Evolutionary conservation across 441 rosid genomes (phyloP), one percentile per base, ranked within the genome.

Genomic region (Corymbia calophylla): DNA sequence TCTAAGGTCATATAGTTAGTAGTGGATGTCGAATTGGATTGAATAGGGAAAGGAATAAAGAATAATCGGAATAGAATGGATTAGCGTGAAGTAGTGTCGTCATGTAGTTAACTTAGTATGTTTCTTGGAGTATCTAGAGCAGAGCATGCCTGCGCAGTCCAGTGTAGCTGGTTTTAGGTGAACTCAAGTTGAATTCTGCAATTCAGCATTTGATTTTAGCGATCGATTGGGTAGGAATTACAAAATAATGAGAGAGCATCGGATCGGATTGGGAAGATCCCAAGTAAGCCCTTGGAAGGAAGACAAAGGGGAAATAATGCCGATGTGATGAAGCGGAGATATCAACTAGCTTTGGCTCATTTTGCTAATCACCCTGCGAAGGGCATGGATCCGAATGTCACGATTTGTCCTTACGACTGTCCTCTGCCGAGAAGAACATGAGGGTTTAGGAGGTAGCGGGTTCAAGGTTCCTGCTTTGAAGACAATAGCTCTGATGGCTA

Each of bases 331-430:
- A 99, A 97, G 93, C 93, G 94, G 89, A 94, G 99, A 92, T 96
- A 96, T 89, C 99, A 99, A 15, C 91, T 96, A 89, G 98, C 97
- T 73, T 92, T 95, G 90, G 99, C 97, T 89, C 99, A 96, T 92
- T 96, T 94, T 87, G 93, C 94, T 12, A 96, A 95, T 89, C 98
- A 97, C 88, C 96, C 97, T 5, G 93, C 95, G 5, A 93, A 95
- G 91, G 98, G 91, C 18, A 91, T 93, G 95, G 93, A 88, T 80
- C 97, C 98, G 21, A 97, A 97, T 90, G 99, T 95, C 54, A 96
- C 95, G 97, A 88, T 96, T 81, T 96, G 97, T 80, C 96, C 98
- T 14, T 96, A 95, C 60, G 99, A 96, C 92, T 97, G 96, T 90
- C 99, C 96, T 11, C 91, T 96, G 92, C 93, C 35, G 96, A 94